Percentiles rank a stretch among this genome's conserved stretches.
Conservation (phyloP, 1,284 basidiomycete genomes). For the Tilletia indica region DNA sequence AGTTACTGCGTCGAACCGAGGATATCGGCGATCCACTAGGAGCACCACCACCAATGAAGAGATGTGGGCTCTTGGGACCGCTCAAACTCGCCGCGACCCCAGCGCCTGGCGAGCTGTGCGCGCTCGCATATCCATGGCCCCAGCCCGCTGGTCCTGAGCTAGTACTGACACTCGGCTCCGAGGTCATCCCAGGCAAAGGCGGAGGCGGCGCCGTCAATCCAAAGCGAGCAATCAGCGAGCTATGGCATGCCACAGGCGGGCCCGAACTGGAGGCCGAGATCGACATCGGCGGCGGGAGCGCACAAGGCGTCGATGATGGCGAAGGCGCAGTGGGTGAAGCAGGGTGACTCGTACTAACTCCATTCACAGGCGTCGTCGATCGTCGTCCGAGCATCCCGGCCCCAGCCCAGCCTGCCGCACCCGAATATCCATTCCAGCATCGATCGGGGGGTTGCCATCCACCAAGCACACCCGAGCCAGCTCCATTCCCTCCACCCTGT, state of each 20-base stretch:
- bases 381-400: not conserved
- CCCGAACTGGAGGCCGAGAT: not conserved
- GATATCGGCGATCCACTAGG: not conserved
- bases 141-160: not conserved
- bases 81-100: not conserved
- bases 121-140: not conserved
- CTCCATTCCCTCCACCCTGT: not conserved
- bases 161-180: conserved; percentile 24
- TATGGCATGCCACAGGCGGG: not conserved
- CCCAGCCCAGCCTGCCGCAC: not conserved
- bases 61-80: not conserved
- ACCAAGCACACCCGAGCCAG: not conserved
- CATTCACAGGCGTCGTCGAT: conserved; percentile 7
- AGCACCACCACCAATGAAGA: not conserved
- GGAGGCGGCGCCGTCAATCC: conserved; percentile 36
- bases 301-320: not conserved
- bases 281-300: not conserved
- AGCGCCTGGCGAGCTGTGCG: not conserved
- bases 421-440: not conserved
- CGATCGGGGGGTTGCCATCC: conserved; percentile 7
- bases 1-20: not conserved
- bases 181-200: conserved; percentile 29
- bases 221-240: conserved; percentile 30
- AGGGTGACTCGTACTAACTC: not conserved
- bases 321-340: not conserved